Percentiles rank a stretch among this genome's conserved stretches.
Conservation (phyloP, 2,329 filamentous ascomycete genomes). For the Ophiostoma novo-ulmi region DNA sequence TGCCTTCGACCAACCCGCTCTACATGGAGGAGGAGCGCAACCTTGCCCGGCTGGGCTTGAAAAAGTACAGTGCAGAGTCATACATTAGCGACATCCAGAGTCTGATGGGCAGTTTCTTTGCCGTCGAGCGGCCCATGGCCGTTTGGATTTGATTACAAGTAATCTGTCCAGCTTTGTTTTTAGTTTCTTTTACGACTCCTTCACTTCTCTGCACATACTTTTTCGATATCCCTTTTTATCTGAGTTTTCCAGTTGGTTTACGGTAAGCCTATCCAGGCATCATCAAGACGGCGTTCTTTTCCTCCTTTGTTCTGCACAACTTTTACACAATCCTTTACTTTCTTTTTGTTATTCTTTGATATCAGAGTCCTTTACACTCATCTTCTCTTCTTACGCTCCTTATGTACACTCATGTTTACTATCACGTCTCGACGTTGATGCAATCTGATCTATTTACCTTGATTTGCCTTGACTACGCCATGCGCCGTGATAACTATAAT, state of each 20-base stretch:
- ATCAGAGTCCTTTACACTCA: slow-evolving; percentile 15
- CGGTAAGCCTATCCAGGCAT: background rate
- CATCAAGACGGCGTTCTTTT: background rate
- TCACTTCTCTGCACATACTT: slow-evolving; percentile 27
- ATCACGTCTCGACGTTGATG: slow-evolving; percentile 8
- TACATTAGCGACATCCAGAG: slow-evolving; percentile 77
- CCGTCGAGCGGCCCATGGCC: slow-evolving; percentile 29
- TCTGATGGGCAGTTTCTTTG: slow-evolving; percentile 59
- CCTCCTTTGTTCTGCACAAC: slow-evolving; percentile 13
- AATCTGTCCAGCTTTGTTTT: background rate
- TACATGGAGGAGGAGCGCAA: slow-evolving; percentile 69
- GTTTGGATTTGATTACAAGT: slow-evolving; percentile 48
- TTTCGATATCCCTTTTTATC: slow-evolving; percentile 18
- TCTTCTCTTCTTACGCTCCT: slow-evolving; percentile 11
- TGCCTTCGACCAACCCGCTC: slow-evolving; percentile 8
- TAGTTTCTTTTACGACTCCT: background rate
- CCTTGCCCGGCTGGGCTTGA: slow-evolving; percentile 64
- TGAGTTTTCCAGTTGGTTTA: slow-evolving; percentile 5
- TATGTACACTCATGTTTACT: slow-evolving; percentile 18
- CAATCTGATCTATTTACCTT: background rate
- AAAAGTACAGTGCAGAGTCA: slow-evolving; percentile 70
- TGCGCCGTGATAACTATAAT: background rate
- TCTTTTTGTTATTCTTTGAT: background rate
- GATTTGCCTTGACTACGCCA: background rate
- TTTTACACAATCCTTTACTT: background rate